Evolutionary conservation across 306 rosid genomes (phyloP).

Genomic region (peach (Prunus persica)): DNA sequence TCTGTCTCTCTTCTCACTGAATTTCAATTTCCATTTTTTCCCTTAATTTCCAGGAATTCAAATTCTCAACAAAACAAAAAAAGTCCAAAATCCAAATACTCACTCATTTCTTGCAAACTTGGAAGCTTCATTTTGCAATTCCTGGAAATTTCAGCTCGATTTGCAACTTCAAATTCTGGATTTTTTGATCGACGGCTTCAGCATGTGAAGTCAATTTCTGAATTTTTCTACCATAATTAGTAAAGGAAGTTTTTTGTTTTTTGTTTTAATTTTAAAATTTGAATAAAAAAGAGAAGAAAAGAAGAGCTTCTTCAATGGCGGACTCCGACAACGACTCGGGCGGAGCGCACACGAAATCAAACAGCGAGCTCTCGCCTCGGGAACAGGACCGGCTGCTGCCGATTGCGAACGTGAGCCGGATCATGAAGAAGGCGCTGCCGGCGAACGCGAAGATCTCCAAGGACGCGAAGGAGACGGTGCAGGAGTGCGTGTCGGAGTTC

Average conservation of each 20-base stretch:
- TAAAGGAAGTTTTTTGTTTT: neutral
- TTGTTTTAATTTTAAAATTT: no score
- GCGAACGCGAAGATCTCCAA: constrained; percentile 93
- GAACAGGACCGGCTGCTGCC: constrained; percentile 87
- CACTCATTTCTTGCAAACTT: neutral
- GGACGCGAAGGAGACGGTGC: constrained; percentile 89
- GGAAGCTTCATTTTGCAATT: neutral
- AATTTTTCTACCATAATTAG: neutral
- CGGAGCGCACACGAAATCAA: constrained; percentile 29
- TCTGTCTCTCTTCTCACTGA: neutral
- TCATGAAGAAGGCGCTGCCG: constrained; percentile 85
- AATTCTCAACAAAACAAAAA: neutral
- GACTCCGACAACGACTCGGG: constrained; percentile 91
- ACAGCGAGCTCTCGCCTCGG: constrained; percentile 57
- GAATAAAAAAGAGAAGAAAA: neutral
- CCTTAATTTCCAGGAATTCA: neutral
- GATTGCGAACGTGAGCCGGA: constrained; percentile 86
- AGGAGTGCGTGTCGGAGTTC: constrained; percentile 92
- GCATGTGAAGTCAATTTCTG: neutral
- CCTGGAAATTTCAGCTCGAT: neutral
- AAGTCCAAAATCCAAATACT: neutral
- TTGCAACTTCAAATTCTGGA: neutral
- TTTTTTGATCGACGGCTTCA: neutral
- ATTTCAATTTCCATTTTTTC: neutral
- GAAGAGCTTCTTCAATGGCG: constrained; percentile 41